Evolutionary conservation across 495 filamentous ascomycete species (phyloP).

Genomic region (Podospora pseudoanserina): DNA sequence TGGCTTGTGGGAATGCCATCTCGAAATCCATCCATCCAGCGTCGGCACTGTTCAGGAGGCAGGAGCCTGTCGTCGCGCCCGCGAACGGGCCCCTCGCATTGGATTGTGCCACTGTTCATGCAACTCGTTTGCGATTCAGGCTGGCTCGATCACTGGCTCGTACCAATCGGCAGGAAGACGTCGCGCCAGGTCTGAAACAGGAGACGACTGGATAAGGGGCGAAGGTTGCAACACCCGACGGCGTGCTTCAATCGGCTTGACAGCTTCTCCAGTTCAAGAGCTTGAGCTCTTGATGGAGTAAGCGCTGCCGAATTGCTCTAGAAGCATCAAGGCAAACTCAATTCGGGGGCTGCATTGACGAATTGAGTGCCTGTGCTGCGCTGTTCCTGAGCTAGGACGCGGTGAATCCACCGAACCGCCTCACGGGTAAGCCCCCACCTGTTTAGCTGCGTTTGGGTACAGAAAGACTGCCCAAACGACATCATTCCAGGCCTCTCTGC

Average conservation of each 20-base stretch:
- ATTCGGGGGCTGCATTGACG: not conserved
- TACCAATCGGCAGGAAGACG: constrained; percentile 20
- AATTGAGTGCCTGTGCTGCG: constrained; percentile 2
- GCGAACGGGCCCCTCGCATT: constrained; percentile 25
- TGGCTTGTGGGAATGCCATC: not conserved
- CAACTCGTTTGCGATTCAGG: constrained; percentile 13
- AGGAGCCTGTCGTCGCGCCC: constrained; percentile 23
- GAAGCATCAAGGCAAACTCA: not conserved
- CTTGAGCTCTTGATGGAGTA: not conserved
- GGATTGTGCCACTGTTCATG: constrained; percentile 28
- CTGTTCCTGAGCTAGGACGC: constrained; percentile 14
- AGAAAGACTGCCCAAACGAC: not conserved
- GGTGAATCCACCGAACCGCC: not conserved
- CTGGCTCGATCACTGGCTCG: constrained; percentile 16
- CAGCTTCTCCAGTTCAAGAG: not conserved
- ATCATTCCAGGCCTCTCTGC: not conserved
- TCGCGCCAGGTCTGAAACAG: constrained; percentile 32
- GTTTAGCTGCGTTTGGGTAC: not conserved
- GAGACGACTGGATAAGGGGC: constrained; percentile 21
- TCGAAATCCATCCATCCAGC: not conserved
- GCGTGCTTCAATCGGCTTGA: constrained; percentile 3
- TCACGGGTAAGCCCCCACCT: not conserved
- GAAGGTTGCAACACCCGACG: constrained; percentile 10
- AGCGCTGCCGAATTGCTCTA: constrained; percentile 21
- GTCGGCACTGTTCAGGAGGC: not conserved